phyloP scores from a whole-genome alignment of 2,329 filamentous ascomycete species.

The Penicillium sp. region DNA sequence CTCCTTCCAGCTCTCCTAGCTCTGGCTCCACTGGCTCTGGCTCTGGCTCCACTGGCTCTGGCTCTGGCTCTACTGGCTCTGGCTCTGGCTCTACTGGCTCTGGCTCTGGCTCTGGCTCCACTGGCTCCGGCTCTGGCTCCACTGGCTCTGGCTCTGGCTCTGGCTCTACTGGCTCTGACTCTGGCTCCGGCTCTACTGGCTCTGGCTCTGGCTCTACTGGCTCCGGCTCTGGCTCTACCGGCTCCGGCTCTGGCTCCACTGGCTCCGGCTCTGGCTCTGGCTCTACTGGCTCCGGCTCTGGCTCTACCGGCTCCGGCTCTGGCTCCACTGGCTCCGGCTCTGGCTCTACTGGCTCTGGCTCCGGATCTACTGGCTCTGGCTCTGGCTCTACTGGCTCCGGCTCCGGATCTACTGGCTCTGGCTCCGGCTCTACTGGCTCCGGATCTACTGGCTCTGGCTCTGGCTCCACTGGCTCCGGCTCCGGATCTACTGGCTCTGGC shows the following conservation, averaged over 20 bases:
- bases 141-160: background rate
- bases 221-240: conserved; percentile 6
- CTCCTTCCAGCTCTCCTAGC: background rate
- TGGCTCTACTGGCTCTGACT: background rate
- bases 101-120: conserved; percentile 4
- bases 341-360: conserved; percentile 5
- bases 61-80: conserved; percentile 3
- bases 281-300: background rate
- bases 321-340: background rate
- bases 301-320: conserved; percentile 9
- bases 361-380: background rate
- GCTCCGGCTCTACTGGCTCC: conserved; percentile 7
- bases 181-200: conserved; percentile 5
- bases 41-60: conserved; percentile 1
- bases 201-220: conserved; percentile 9
- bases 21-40: conserved; percentile 5
- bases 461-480: conserved; percentile 4
- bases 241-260: background rate
- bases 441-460: conserved; percentile 2
- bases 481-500: conserved; percentile 6
- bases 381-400: background rate
- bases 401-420: background rate
- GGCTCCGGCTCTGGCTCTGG: conserved; percentile 8
- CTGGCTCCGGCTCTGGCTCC: background rate
- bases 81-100: background rate